These are phyloP conservation scores for Abelmoschus esculentus DNA, from an alignment of 345 rosid species.

Conservation along the genomic window DNA sequence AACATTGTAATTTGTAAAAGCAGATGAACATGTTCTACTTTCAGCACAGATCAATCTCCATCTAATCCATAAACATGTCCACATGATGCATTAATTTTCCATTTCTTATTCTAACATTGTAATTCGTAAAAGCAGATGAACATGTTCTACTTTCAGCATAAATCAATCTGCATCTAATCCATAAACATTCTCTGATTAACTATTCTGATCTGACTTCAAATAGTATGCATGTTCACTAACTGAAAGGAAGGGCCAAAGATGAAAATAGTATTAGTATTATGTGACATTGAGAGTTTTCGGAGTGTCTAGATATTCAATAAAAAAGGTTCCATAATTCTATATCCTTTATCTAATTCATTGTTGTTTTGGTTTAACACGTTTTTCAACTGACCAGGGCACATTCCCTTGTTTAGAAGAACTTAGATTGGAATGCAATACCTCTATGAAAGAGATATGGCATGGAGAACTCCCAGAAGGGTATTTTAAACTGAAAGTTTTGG, in stretches of 20 bases:
- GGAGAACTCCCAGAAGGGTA: background rate
- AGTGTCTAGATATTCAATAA: no score
- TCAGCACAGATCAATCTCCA: background rate
- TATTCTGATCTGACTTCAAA: background rate
- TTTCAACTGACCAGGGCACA: background rate
- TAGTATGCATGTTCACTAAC: background rate
- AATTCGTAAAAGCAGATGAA: no score
- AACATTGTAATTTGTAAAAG: background rate
- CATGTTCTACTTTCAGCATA: no score
- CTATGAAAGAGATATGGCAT: slow-evolving; percentile 9
- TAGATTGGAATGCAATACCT: background rate
- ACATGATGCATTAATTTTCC: no score
- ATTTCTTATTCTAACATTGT: no score
- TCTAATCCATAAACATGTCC: no score
- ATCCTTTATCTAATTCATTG: background rate
- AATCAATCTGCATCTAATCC: no score
- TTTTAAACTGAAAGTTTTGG: slow-evolving; percentile 3
- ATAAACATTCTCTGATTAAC: background rate
- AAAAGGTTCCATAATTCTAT: no score
- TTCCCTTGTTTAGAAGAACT: slow-evolving; percentile 7
- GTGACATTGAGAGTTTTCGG: no score
- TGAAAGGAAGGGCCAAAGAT: background rate
- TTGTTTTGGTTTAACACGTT: background rate
- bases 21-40: background rate
- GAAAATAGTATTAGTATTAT: background rate